Evolutionary conservation across 306 rosid species (phyloP), one percentile per base, ranked within the genome.

Genomic region (Corylus americana): DNA sequence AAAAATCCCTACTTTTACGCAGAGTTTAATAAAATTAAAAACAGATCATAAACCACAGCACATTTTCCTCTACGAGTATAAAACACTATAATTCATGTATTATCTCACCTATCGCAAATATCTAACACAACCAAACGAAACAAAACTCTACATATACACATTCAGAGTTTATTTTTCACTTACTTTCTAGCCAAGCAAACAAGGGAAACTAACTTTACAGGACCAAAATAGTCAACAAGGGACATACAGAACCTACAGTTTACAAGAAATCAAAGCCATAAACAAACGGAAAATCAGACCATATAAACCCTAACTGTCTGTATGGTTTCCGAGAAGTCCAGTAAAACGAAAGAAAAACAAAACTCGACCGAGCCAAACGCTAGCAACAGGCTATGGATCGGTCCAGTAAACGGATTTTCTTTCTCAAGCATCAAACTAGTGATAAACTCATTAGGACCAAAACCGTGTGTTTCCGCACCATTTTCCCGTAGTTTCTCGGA

Each of bases 401-500:
- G 20, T 35, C 48, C 9, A 68, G 14, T 8, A 6, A 20, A 20
- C 5, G 8, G 39, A 13, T 42, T 67, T n/a, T 10, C 39, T 42
- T 17, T 67, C 71, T 39, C 12, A 18, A 37, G 27, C 29, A 39
- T 27, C 51, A 18, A 39, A 42, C 8, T 39, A 5, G 37, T 12
- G 27, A 67, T 4, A 35, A 67, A 67, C 6, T 67, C 22, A 2
- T 58, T 7, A 58, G 18, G 10, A 18, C 27, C 4, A 55, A n/a
- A 55, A 55, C 5, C 55, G 13, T 9, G 13, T 5, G 3, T 31
- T 64, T 27, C 71, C 27, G 50, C 54, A 8, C 29, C 11, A 14
- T 20, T 71, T 74, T 16, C 72, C 35, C 16, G 61, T n/a, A 37
- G 53, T 54, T 74, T 83, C 72, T 71, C 44, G 50, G 78, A 31